Evolutionary conservation across 108 stramenopile genomes (phyloP).

Genomic region (Cyclotella sp.): DNA sequence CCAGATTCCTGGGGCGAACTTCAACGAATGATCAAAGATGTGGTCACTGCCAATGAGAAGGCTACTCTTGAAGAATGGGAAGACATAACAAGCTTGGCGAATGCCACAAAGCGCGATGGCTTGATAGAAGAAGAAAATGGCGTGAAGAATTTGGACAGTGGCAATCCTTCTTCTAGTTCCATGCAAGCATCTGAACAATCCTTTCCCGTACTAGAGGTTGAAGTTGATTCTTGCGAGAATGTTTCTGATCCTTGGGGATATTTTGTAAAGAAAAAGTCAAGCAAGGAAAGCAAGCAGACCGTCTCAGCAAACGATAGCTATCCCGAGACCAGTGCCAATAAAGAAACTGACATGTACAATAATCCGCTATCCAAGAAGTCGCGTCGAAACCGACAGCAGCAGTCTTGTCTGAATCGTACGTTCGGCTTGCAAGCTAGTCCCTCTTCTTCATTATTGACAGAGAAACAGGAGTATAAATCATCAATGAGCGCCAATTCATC

Average conservation of each 20-base stretch:
- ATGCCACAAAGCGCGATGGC: background rate
- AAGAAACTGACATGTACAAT: too few species aligned
- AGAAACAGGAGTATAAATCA: background rate
- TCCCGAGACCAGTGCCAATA: too few species aligned
- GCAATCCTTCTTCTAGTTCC: background rate
- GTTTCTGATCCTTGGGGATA: too few species aligned
- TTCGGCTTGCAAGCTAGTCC: too few species aligned
- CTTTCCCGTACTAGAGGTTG: background rate
- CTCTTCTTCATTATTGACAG: too few species aligned
- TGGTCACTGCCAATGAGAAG: constrained; percentile 48
- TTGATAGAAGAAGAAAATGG: constrained; percentile 17
- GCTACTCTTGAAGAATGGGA: constrained; percentile 24
- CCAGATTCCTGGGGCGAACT: constrained; percentile 68
- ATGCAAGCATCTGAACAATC: constrained; percentile 23
- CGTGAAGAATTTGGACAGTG: background rate
- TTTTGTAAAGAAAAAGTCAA: too few species aligned
- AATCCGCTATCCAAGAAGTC: too few species aligned
- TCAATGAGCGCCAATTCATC: constrained; percentile 61
- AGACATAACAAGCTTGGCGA: constrained; percentile 1
- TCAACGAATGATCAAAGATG: constrained; percentile 55
- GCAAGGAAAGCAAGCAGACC: too few species aligned
- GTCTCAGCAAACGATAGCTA: too few species aligned
- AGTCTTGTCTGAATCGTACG: too few species aligned
- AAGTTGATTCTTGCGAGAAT: too few species aligned
- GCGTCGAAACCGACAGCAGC: too few species aligned